Evolutionary conservation across 352 stramenopile species (phyloP).

Genomic region (Pythium phragmitis): DNA sequence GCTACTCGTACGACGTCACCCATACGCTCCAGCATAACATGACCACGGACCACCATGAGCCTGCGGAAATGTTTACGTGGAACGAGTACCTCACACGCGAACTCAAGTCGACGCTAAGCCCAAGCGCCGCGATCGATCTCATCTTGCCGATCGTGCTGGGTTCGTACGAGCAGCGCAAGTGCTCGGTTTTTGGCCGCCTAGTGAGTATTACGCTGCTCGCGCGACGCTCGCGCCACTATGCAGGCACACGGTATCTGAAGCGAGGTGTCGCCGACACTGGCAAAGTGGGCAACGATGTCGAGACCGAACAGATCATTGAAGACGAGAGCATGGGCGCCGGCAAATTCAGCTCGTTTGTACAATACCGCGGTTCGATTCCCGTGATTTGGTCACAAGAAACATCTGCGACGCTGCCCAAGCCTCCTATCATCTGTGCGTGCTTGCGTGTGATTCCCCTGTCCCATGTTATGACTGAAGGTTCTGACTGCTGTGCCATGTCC

Average conservation of each 20-base stretch:
- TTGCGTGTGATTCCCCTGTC: neutral
- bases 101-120: conserved; percentile 84
- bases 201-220: conserved; percentile 97
- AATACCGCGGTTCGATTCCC: conserved; percentile 99
- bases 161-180: conserved; percentile 97
- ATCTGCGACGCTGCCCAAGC: conserved; percentile 97
- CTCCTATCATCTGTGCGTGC: conserved; percentile 89
- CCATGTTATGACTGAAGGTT: neutral
- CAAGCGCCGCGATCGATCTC: conserved; percentile 78
- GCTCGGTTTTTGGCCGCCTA: conserved; percentile 93
- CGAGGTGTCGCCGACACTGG: conserved; percentile 96
- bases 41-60: conserved; percentile 71
- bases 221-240: conserved; percentile 97
- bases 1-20: conserved; percentile 98
- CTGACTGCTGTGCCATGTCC: neutral
- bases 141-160: conserved; percentile 93
- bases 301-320: conserved; percentile 97
- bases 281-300: conserved; percentile 99
- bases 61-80: conserved; percentile 96
- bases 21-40: conserved; percentile 98
- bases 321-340: conserved; percentile 86
- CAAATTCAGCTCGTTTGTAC: conserved; percentile 96
- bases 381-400: conserved; percentile 99
- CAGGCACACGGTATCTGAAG: conserved; percentile 98
- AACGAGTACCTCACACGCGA: conserved; percentile 96